Base-by-base conservation (phyloP, 2,329 filamentous ascomycete genomes). In the Cladosporium sphaerospermum region DNA sequence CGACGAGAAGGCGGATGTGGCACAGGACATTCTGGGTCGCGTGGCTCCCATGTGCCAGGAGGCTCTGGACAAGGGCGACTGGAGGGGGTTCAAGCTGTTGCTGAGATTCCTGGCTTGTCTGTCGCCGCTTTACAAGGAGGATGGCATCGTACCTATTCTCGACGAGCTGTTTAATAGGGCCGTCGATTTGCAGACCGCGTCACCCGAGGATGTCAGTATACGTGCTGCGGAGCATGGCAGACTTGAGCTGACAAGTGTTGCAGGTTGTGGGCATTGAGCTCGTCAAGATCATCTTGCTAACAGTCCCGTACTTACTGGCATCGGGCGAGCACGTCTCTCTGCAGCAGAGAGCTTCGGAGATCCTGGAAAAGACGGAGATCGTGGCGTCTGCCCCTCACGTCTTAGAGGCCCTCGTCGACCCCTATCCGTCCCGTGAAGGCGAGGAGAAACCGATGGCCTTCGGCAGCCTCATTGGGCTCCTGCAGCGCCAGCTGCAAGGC, bases 281-380 rank as follows among this genome's bases (percentile, higher is more conserved):
- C 33, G 90, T 96, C 69, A 97, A 96, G 73, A 91, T 96, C 62
- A 96, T 99, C 59, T 82, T 97, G 42, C 82, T 96, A 45, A 96
- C 92, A 0, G 87, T 99, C 54, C 92, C 93, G 0, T 99, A 97
- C 69, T 78, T 89, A 52, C 84, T 96, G 78, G 82, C 85, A 9
- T 83, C 88, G 2, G 81, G 85, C 0, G 54, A 58, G 8, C 85
- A 87, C 3, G 76, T 78, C 3, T 82, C 83, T 46, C 84, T 86
- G 64, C 82, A 85, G 61, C 78, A 86, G 59, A 87, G 87, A 65
- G 90, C 89, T 2, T 78, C 80, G 1, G 84, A 88, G 44, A 76
- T 97, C 50, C 83, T 99, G 67, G 88, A 95, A 59, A 96, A 95
- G 76, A 97, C 93, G 2, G 91, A 93, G 53, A 89, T 97, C 59